Conservation (phyloP, 148 eudicot species). For the Diospyros kaki region DNA sequence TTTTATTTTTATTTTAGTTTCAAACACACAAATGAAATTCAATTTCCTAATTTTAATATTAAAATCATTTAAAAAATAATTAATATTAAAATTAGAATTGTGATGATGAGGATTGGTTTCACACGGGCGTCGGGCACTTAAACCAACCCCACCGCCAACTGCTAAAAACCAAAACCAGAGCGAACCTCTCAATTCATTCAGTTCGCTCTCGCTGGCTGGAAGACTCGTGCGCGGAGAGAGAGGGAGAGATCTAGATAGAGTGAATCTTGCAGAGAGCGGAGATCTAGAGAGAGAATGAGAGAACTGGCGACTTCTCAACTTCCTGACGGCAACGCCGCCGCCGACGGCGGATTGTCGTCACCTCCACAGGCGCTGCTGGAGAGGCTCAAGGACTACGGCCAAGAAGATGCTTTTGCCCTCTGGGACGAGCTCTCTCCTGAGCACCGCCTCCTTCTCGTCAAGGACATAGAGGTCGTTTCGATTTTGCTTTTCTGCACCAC, state of each 20-base stretch:
- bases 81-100: neutral
- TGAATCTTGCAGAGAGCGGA: slow-evolving; percentile 5
- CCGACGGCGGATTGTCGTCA: slow-evolving; percentile 18
- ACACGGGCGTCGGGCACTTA: neutral
- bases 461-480: slow-evolving; percentile 67
- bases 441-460: slow-evolving; percentile 60
- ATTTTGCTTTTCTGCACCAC: no score
- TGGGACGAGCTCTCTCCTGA: slow-evolving; percentile 82
- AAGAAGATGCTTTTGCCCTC: slow-evolving; percentile 81
- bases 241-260: neutral
- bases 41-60: no score
- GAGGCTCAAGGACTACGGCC: slow-evolving; percentile 92
- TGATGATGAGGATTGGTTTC: slow-evolving; percentile 11
- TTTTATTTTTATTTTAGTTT: no score
- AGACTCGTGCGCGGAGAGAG: neutral
- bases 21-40: no score
- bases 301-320: slow-evolving; percentile 14
- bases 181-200: neutral
- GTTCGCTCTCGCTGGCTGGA: no score
- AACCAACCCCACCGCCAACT: neutral
- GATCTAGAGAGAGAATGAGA: slow-evolving; percentile 25
- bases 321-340: neutral
- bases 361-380: slow-evolving; percentile 77
- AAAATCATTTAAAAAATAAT: no score
- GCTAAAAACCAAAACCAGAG: neutral